phyloP scores from a whole-genome alignment of 441 rosid genomes.

The Aquilaria agallochum region DNA sequence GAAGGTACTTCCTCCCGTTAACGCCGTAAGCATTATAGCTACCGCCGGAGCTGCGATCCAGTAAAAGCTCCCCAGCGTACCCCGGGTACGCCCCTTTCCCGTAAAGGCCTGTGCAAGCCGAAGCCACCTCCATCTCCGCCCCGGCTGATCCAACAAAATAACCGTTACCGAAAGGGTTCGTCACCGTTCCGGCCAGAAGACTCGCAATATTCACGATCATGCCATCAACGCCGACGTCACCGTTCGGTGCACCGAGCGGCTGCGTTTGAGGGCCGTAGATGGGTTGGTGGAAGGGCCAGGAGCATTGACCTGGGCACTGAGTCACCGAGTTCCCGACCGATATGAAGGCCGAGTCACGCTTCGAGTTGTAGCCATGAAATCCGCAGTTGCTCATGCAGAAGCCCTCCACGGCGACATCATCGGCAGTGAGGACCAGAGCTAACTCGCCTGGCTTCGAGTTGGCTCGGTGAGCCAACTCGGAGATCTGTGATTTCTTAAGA shows the following conservation, averaged over 20 bases:
- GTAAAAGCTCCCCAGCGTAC: constrained; percentile 37
- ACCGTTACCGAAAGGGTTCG: constrained; percentile 36
- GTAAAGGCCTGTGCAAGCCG: constrained; percentile 29
- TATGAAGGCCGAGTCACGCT: constrained; percentile 15
- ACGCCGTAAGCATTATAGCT: constrained; percentile 46
- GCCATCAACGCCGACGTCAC: constrained; percentile 34
- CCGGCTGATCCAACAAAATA: constrained; percentile 19
- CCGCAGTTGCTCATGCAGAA: constrained; percentile 39
- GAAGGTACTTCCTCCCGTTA: constrained; percentile 40
- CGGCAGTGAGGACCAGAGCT: constrained; percentile 25
- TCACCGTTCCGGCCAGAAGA: constrained; percentile 30
- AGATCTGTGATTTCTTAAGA: constrained; percentile 22
- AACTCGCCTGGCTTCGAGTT: constrained; percentile 13
- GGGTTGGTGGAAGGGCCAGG: constrained; percentile 33
- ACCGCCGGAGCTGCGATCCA: constrained; percentile 32
- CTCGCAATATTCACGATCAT: constrained; percentile 29
- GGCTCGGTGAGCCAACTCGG: constrained; percentile 13
- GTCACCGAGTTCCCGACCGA: constrained; percentile 33
- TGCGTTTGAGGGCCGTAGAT: constrained; percentile 32
- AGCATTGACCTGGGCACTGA: constrained; percentile 43
- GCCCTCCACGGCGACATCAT: constrained; percentile 35
- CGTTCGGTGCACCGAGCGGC: constrained; percentile 30
- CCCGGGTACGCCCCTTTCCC: constrained; percentile 51
- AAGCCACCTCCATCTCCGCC: constrained; percentile 22
- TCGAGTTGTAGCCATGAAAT: constrained; percentile 20